These are phyloP conservation scores for Xylaria palmicola DNA, from an alignment of 495 filamentous ascomycete genomes.

Conservation along the genomic window DNA sequence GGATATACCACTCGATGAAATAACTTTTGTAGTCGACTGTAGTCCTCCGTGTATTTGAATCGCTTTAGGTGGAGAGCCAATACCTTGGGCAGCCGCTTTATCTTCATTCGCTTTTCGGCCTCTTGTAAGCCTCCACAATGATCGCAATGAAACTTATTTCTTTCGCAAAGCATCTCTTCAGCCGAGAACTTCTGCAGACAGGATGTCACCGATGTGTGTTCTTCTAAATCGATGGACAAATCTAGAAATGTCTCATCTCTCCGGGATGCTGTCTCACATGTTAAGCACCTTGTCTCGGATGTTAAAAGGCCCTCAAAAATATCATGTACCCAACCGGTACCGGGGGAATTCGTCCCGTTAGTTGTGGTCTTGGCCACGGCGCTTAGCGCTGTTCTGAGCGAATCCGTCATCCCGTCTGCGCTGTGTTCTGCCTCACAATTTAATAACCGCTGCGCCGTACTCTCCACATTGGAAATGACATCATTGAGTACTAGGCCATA, in stretches of 20 bases:
- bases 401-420: conserved; percentile 35
- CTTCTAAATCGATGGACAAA: conserved; percentile 91
- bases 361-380: conserved; percentile 41
- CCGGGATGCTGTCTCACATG: conserved; percentile 93
- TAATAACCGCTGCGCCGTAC: conserved; percentile 61
- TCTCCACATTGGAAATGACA: conserved; percentile 90
- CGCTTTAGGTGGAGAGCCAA: conserved; percentile 90
- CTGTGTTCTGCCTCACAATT: conserved; percentile 45
- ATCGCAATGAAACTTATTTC: conserved; percentile 98
- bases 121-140: conserved; percentile 96
- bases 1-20: conserved; percentile 97
- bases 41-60: conserved; percentile 97
- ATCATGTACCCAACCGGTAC: conserved; percentile 92
- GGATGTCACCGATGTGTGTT: conserved; percentile 94
- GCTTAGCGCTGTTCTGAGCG: conserved; percentile 43
- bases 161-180: conserved; percentile 97
- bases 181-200: conserved; percentile 94
- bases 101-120: conserved; percentile 98
- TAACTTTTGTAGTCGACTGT: conserved; percentile 89
- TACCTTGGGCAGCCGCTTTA: conserved; percentile 90
- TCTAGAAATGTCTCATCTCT: conserved; percentile 94
- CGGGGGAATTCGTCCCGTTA: conserved; percentile 42
- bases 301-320: conserved; percentile 93
- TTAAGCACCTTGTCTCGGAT: conserved; percentile 94
- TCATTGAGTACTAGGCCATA: conserved; percentile 93